phyloP scores from a whole-genome alignment of 2,329 filamentous ascomycete genomes.

The Penicillium sp. region DNA sequence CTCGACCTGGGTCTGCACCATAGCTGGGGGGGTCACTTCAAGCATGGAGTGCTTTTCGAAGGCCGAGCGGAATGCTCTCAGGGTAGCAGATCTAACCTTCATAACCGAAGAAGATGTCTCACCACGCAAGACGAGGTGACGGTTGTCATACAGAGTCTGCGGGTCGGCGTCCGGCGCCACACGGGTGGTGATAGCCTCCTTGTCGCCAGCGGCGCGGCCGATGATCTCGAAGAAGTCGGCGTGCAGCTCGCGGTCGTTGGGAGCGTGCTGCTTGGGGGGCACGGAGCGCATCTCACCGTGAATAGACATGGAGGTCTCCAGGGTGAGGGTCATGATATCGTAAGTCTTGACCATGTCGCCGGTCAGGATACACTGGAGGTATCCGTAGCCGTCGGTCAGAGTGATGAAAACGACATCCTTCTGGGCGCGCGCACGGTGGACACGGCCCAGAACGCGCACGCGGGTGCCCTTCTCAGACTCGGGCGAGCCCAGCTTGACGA shows the following conservation, averaged over 20 bases:
- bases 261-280: slow-evolving; percentile 74
- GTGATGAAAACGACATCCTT: slow-evolving; percentile 86
- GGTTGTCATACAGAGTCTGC: slow-evolving; percentile 75
- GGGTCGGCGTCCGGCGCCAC: slow-evolving; percentile 68
- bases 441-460: slow-evolving; percentile 77
- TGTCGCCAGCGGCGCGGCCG: slow-evolving; percentile 77
- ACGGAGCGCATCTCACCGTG: slow-evolving; percentile 82
- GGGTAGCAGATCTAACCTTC: slow-evolving; percentile 79
- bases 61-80: slow-evolving; percentile 75
- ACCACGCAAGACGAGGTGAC: slow-evolving; percentile 81
- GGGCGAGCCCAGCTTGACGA: slow-evolving; percentile 56
- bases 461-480: slow-evolving; percentile 67
- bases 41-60: slow-evolving; percentile 76
- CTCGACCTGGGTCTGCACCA: slow-evolving; percentile 95
- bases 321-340: slow-evolving; percentile 80
- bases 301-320: slow-evolving; percentile 83
- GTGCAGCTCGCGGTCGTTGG: slow-evolving; percentile 82
- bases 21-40: slow-evolving; percentile 84
- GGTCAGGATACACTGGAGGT: slow-evolving; percentile 79
- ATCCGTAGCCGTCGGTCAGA: slow-evolving; percentile 80
- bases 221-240: slow-evolving; percentile 86
- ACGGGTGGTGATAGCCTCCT: slow-evolving; percentile 88
- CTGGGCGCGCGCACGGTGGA: slow-evolving; percentile 78
- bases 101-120: slow-evolving; percentile 83
- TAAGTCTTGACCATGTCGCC: slow-evolving; percentile 88